Conservation (phyloP, 1,284 basidiomycete species). For the Rhodotorula sp. region DNA sequence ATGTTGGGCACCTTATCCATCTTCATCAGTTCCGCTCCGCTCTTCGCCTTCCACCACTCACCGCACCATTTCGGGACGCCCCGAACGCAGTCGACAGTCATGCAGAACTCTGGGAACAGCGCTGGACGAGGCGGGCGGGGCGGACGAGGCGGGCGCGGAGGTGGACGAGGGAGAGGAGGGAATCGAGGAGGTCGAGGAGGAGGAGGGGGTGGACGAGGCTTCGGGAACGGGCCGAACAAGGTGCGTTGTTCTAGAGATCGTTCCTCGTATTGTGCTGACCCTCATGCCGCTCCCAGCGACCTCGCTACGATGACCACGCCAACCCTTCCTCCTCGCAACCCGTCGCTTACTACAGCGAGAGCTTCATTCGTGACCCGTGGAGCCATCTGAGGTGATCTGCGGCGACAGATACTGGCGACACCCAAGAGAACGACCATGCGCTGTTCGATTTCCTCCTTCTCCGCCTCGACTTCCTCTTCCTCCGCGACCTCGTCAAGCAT, state of each 20-base stretch:
- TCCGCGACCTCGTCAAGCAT: no score
- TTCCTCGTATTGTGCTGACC: no score
- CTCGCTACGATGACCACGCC: slow-evolving; percentile 7
- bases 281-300: not conserved
- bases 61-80: not conserved
- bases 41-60: not conserved
- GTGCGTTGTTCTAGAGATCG: not conserved
- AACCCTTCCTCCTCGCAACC: not conserved
- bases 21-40: no score
- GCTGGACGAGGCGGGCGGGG: not conserved
- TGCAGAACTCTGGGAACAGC: slow-evolving; percentile 2
- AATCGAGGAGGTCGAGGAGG: not conserved
- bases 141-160: slow-evolving; percentile 1
- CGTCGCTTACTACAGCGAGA: slow-evolving; percentile 9
- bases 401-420: no score
- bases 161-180: slow-evolving; percentile 1
- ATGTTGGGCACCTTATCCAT: not conserved
- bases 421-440: no score
- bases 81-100: not conserved
- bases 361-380: slow-evolving; percentile 23
- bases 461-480: no score
- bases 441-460: no score
- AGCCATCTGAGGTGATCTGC: slow-evolving; percentile 12
- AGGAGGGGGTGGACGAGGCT: not conserved
- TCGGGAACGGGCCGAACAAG: slow-evolving; percentile 14